Base-by-base conservation (phyloP, 257 asterid genomes). In the Mentha longifolia region DNA sequence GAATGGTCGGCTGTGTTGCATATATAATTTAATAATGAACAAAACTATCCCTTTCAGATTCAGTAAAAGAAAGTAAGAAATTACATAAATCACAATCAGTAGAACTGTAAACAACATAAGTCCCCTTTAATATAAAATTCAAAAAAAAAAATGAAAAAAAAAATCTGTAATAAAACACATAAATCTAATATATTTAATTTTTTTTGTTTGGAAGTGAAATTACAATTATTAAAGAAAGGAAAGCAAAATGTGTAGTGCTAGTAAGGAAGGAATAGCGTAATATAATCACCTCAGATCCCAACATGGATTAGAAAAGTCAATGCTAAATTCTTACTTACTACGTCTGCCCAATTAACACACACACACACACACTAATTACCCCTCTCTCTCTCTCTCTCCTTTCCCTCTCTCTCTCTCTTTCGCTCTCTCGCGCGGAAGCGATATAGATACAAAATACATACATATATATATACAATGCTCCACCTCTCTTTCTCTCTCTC, bases 301-400 rank as follows among this genome's bases (percentile, higher is more conserved):
- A 76, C 37, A 63, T 47, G 22, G 49, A 62, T 19, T 13, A 57
- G 30, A 66, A 65, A 73, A 81, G 83, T 75, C 80, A 67, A 76
- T 74, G 70, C 68, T 66, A 60, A 62, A 66, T 70, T 66, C 82
- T 77, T 81, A 62, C 62, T 43, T 51, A 74, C 65, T 77, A 74
- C 80, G 82, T 66, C 68, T 70, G 57, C 76, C 43, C 39, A 74
- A 45, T 78, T 74, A 81, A 81, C 10, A 41, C 13, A 41, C 9
- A 37, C 42, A 4, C 42, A 22, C 42, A 37, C 45, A 3, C 43
- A 3, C 43, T 33, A 71, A 37, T 22, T 54, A 51, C 31, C 68
- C 25, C 57, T 9, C 51, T 57, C 69, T 9, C 73, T 35, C 57
- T 9, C 51, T 57, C 69, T 9, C 73, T 60, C 70, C 57, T 63